These are phyloP conservation scores for Xylariaceae sp. DNA, from an alignment of 2,329 filamentous ascomycete species.

Conservation along the genomic window DNA sequence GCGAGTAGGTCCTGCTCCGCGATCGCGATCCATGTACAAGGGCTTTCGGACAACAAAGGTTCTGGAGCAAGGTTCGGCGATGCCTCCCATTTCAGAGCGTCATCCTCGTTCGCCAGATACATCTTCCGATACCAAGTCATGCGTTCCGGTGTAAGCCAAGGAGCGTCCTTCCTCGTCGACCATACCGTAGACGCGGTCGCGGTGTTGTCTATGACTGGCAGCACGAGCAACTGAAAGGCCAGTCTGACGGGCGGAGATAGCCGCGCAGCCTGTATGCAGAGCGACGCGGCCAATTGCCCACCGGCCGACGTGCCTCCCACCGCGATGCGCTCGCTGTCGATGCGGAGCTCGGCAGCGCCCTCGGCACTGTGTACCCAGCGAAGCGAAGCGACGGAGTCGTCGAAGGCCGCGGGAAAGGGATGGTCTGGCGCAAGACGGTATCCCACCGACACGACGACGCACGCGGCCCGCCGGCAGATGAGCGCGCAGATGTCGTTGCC, in stretches of 20 bases:
- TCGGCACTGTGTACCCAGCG: conserved; percentile 2
- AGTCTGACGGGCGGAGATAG: background rate
- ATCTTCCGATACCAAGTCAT: conserved; percentile 34
- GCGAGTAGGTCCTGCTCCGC: conserved; percentile 31
- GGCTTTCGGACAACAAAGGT: conserved; percentile 20
- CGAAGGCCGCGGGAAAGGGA: conserved; percentile 7
- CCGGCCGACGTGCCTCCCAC: conserved; percentile 8
- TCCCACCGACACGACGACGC: conserved; percentile 4
- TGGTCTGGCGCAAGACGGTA: conserved; percentile 7
- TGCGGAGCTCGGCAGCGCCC: background rate
- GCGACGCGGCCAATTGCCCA: background rate
- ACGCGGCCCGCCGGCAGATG: conserved; percentile 2
- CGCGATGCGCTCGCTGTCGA: conserved; percentile 3
- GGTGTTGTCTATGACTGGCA: conserved; percentile 32
- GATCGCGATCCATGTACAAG: conserved; percentile 28
- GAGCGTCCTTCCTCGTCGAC: conserved; percentile 16
- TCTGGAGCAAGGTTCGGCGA: conserved; percentile 21
- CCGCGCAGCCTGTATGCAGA: background rate
- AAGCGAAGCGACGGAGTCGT: conserved; percentile 5
- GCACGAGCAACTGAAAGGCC: conserved; percentile 17
- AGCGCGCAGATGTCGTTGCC: conserved; percentile 2
- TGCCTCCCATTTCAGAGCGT: conserved; percentile 26
- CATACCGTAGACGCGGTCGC: conserved; percentile 20
- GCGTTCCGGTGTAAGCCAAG: conserved; percentile 29
- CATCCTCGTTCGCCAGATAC: conserved; percentile 24